Base-by-base conservation (phyloP, 805 yeast species). In the Ogataea saltuana region DNA sequence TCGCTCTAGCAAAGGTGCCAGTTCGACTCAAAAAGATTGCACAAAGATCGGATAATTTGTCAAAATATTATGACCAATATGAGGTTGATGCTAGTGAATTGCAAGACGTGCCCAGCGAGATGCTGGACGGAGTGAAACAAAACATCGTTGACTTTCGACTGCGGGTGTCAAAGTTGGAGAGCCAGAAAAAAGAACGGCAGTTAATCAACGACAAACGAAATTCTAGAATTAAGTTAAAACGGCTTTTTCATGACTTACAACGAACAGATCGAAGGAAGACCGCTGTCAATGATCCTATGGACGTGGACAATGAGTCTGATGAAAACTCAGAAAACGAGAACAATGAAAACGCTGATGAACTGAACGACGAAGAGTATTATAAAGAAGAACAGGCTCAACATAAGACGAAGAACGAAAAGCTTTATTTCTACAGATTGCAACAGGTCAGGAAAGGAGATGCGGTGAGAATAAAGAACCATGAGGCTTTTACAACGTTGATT, bases 141-240 rank as follows among this genome's bases (percentile, higher is more conserved):
- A 79, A 76, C 44, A 73, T 82, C 43, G 67, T 79, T 44, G 75
- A 72, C 47, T 82, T 82, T 55, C 62, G 87, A 54, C 65, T 80
- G 17, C 72, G 71, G 32, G 82, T 81, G 20, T 55, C 79, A 40
- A 71, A 71, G 30, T 61, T 76, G 20, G 86, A 81, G 43, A 68
- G 70, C 41, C 69, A 69, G 35, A 75, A 77, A 34, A 68, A 83
- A 32, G 74, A 71, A 38, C 66, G 66, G 44, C 79, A 78, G 45
- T 55, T 70, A 8, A 62, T 71, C 16, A 65, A 60, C 16, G 87
- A 80, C 49, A 68, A 79, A 33, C 63, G 64, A 29, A 69, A 73
- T 46, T 72, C 83, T 1, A 74, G 74, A 50, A 55, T 63, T 16
- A 71, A 75, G 40, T 56, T 81, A 31, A 70, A 76, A 44, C 61